Evolutionary conservation across 2,329 filamentous ascomycete species (phyloP).

Genomic region (Aspergillus sp.): DNA sequence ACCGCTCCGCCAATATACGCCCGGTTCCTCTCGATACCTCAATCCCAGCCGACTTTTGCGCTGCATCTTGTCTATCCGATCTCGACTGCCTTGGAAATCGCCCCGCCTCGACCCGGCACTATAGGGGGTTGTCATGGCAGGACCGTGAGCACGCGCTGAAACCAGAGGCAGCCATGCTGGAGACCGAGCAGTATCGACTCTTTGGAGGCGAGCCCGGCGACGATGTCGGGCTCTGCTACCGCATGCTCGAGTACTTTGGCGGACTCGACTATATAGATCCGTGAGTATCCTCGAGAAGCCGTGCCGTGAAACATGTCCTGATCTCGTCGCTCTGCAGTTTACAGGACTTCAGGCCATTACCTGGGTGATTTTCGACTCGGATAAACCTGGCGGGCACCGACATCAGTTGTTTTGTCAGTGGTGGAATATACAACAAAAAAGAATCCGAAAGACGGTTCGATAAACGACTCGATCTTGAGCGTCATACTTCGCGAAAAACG

Average conservation of each 20-base stretch:
- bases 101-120: slow-evolving; percentile 48
- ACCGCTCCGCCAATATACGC: slow-evolving; percentile 32
- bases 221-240: slow-evolving; percentile 50
- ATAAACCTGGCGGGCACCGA: slow-evolving; percentile 4
- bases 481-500: background rate
- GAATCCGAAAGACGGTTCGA: background rate
- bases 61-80: slow-evolving; percentile 18
- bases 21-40: slow-evolving; percentile 26
- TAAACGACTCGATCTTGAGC: slow-evolving; percentile 13
- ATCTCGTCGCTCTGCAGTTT: slow-evolving; percentile 12
- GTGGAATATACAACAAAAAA: slow-evolving; percentile 5
- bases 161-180: slow-evolving; percentile 35
- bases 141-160: slow-evolving; percentile 38
- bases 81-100: slow-evolving; percentile 32
- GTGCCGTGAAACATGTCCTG: slow-evolving; percentile 5
- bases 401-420: slow-evolving; percentile 1
- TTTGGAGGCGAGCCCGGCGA: slow-evolving; percentile 52
- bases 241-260: slow-evolving; percentile 56
- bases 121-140: slow-evolving; percentile 47
- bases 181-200: slow-evolving; percentile 50
- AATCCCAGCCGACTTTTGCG: slow-evolving; percentile 21
- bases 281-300: slow-evolving; percentile 31
- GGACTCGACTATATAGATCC: slow-evolving; percentile 54
- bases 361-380: slow-evolving; percentile 30
- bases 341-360: slow-evolving; percentile 27